These are phyloP conservation scores for Dothistroma pini DNA, from an alignment of 2,329 filamentous ascomycete species.

Conservation along the genomic window DNA sequence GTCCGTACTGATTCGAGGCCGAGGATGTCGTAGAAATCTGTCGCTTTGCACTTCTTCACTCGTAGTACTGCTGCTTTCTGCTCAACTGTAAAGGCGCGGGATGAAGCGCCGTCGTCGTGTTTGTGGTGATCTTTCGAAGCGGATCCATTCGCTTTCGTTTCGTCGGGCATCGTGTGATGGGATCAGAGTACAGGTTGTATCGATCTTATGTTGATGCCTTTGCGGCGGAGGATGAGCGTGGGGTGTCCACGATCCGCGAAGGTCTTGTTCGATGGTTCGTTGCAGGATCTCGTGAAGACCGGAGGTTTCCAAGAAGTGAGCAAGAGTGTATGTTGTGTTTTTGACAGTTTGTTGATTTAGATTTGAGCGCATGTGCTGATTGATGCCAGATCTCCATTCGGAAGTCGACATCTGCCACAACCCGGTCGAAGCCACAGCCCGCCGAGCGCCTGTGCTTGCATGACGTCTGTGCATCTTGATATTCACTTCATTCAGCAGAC, in stretches of 20 bases:
- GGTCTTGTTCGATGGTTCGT: no score
- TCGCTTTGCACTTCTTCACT: constrained; percentile 77
- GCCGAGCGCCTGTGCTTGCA: not conserved
- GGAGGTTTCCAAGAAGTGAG: not conserved
- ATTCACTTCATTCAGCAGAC: constrained; percentile 7
- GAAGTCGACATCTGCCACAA: constrained; percentile 5
- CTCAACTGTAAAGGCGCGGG: constrained; percentile 76
- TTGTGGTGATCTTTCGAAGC: constrained; percentile 44
- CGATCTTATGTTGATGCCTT: not conserved
- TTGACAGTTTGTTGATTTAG: constrained; percentile 12
- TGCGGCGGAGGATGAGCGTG: not conserved
- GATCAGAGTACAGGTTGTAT: not conserved
- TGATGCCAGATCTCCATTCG: constrained; percentile 21
- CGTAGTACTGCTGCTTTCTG: constrained; percentile 89
- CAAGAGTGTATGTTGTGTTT: not conserved
- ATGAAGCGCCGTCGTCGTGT: constrained; percentile 73
- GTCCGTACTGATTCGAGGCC: constrained; percentile 62
- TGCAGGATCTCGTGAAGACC: not conserved
- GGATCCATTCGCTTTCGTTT: constrained; percentile 16
- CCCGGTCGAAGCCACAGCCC: constrained; percentile 1
- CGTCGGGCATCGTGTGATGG: constrained; percentile 17
- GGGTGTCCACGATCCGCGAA: not conserved
- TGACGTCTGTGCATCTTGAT: constrained; percentile 8
- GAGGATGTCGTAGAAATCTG: constrained; percentile 94
- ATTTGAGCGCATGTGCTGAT: not conserved